Evolutionary conservation across 768 basidiomycete genomes (phyloP).

Genomic region (Cystobasidium tubakii): DNA sequence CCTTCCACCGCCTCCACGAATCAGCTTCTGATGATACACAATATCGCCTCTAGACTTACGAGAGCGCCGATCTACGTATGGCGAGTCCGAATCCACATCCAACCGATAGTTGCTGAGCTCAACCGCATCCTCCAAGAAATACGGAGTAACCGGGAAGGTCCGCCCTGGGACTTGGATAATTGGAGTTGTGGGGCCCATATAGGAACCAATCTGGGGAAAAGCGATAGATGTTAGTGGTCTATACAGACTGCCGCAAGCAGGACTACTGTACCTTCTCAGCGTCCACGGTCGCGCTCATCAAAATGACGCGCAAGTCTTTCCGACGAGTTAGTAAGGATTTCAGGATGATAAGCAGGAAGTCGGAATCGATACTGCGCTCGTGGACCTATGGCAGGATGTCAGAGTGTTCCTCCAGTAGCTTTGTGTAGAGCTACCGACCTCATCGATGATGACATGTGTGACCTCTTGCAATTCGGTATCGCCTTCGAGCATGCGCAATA

Average conservation of each 20-base stretch:
- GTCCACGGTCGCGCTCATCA: constrained; percentile 96
- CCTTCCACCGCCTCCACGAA: not conserved
- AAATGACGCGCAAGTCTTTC: constrained; percentile 78
- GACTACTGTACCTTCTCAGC: constrained; percentile 45
- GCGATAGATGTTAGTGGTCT: not conserved
- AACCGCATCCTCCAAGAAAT: constrained; percentile 84
- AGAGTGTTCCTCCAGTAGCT: not conserved
- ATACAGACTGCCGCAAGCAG: not conserved
- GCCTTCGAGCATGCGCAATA: constrained; percentile 90
- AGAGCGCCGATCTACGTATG: constrained; percentile 53
- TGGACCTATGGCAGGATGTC: constrained; percentile 60
- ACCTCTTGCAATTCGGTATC: constrained; percentile 85
- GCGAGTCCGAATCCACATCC: constrained; percentile 54
- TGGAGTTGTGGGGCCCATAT: constrained; percentile 70
- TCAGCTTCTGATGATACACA: too few species aligned
- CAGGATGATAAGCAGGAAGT: constrained; percentile 89
- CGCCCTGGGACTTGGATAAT: constrained; percentile 83
- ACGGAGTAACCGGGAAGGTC: constrained; percentile 82
- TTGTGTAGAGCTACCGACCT: constrained; percentile 53
- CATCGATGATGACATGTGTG: constrained; percentile 92
- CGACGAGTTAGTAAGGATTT: constrained; percentile 71
- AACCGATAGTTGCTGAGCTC: constrained; percentile 56
- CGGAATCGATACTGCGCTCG: constrained; percentile 92
- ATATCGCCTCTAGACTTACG: too few species aligned
- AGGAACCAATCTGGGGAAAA: constrained; percentile 59